Evolutionary conservation across 805 yeast genomes (phyloP).

Genomic region (Debaryomyces castellii): DNA sequence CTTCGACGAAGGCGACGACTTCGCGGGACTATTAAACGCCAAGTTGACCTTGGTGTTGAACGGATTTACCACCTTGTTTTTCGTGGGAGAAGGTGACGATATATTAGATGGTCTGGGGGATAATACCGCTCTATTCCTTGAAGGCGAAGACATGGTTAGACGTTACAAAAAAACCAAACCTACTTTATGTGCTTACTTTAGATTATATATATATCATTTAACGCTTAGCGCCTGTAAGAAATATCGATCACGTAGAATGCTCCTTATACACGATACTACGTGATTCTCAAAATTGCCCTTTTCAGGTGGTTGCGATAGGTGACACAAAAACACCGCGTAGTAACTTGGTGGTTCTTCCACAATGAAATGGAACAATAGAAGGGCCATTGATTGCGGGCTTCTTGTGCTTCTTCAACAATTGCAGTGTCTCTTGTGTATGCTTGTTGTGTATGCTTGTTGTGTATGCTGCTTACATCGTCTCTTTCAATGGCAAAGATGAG

Average conservation of each 20-base stretch:
- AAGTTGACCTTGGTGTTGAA: constrained; percentile 2
- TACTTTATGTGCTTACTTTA: background rate
- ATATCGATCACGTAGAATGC: background rate
- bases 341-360: background rate
- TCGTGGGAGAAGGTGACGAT: constrained; percentile 13
- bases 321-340: background rate
- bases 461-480: too few species aligned
- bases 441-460: too few species aligned
- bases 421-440: too few species aligned
- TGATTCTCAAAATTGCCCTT: background rate
- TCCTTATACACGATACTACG: constrained; percentile 2
- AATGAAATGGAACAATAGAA: background rate
- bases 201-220: background rate
- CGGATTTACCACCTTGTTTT: constrained; percentile 8
- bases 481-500: too few species aligned
- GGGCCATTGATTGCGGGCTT: too few species aligned
- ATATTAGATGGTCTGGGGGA: constrained; percentile 22
- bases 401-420: too few species aligned
- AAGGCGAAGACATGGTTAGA: constrained; percentile 13
- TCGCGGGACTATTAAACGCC: background rate
- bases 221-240: background rate
- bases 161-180: background rate
- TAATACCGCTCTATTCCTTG: constrained; percentile 18
- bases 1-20: constrained; percentile 8
- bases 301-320: background rate